Conservation (phyloP, 2,329 filamentous ascomycete genomes). For the Aspergillus persii region DNA sequence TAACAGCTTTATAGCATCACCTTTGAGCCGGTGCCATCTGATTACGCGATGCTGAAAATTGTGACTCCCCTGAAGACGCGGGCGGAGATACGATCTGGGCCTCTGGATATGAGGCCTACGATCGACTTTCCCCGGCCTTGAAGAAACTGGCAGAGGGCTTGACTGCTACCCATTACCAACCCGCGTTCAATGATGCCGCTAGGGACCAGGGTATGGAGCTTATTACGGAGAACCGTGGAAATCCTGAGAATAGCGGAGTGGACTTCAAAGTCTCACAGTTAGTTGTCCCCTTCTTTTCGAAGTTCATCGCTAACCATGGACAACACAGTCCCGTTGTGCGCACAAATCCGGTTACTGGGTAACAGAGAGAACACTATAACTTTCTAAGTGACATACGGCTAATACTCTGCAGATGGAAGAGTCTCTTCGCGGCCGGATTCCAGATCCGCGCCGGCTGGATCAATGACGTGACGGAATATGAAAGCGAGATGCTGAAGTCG, state of each 20-base stretch:
- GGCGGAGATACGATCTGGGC: constrained; percentile 10
- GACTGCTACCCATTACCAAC: background rate
- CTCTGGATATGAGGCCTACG: constrained; percentile 10
- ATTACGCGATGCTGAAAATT: constrained; percentile 8
- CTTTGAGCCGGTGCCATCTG: constrained; percentile 8
- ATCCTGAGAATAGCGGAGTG: background rate
- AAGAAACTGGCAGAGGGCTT: constrained; percentile 4
- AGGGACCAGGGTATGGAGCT: background rate
- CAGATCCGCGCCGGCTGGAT: constrained; percentile 9
- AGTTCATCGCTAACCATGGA: too few species aligned
- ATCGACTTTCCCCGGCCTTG: constrained; percentile 5
- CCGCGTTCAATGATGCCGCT: background rate
- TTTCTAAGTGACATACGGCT: too few species aligned
- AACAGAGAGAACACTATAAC: background rate
- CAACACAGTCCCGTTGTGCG: background rate
- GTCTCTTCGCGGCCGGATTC: background rate
- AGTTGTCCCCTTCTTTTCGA: background rate
- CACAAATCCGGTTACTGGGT: background rate
- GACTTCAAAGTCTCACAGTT: background rate
- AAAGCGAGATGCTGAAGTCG: constrained; percentile 6
- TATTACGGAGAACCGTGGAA: background rate
- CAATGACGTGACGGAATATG: constrained; percentile 4
- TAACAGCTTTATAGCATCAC: background rate
- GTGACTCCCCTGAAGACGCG: background rate
- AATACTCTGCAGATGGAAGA: background rate